phyloP scores from a whole-genome alignment of 306 rosid species.

The barrel medic (Medicago truncatula) region MtrunA17r5.0-ANR NC_053046.1:15813501-15814000 shows the following conservation, averaged over 20 bases:
- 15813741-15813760: not conserved
- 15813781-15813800: not conserved
- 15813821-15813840: constrained; percentile 2
- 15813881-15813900: not conserved
- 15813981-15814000: constrained; percentile 17
- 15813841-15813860: constrained; percentile 1
- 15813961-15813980: not conserved
- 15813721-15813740: constrained; percentile 11
- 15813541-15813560: constrained; percentile 26
- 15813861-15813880: not conserved
- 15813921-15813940: not conserved
- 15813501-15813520: constrained; percentile 31
- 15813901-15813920: not conserved
- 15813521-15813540: constrained; percentile 11
- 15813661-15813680: constrained; percentile 18
- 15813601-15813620: not conserved
- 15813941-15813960: not conserved
- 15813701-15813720: constrained; percentile 1
- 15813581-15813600: constrained; percentile 3
- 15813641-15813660: no score
- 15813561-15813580: constrained; percentile 8
- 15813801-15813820: not conserved
- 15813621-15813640: constrained; percentile 9
- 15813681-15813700: constrained; percentile 9
- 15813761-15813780: not conserved